phyloP scores from a whole-genome alignment of 2,329 filamentous ascomycete species.

The Aspergillus fumigatus region DNA sequence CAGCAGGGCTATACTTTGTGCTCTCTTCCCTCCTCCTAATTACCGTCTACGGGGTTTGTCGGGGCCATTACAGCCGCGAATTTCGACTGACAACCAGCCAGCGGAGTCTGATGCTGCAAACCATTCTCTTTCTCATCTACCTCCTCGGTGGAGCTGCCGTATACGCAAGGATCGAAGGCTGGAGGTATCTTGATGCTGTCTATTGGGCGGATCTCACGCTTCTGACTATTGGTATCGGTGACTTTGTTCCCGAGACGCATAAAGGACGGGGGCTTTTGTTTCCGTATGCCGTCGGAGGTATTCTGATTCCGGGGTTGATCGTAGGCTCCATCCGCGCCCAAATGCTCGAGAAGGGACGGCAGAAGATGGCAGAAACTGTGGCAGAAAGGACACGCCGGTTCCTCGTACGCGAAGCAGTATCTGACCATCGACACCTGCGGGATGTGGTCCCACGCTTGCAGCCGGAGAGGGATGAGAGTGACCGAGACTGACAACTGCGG shows the following conservation, averaged over 20 bases:
- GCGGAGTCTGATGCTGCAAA: slow-evolving; percentile 48
- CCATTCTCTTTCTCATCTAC: slow-evolving; percentile 39
- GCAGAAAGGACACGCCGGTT: slow-evolving; percentile 31
- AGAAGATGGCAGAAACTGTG: slow-evolving; percentile 31
- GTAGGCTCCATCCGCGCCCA: slow-evolving; percentile 34
- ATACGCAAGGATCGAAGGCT: slow-evolving; percentile 34
- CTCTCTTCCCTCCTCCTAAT: slow-evolving; percentile 52
- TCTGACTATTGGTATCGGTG: slow-evolving; percentile 34
- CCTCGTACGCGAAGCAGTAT: slow-evolving; percentile 23
- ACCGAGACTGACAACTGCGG: slow-evolving; percentile 24
- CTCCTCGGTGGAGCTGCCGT: slow-evolving; percentile 36
- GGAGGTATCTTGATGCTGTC: slow-evolving; percentile 32
- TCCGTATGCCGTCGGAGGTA: slow-evolving; percentile 33
- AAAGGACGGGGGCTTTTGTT: slow-evolving; percentile 31
- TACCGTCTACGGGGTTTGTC: slow-evolving; percentile 53
- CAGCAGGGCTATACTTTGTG: slow-evolving; percentile 53
- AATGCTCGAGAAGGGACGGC: slow-evolving; percentile 35
- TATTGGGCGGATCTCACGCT: slow-evolving; percentile 34
- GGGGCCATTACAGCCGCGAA: slow-evolving; percentile 51
- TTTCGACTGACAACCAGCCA: slow-evolving; percentile 55
- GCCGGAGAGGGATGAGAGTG: slow-evolving; percentile 11
- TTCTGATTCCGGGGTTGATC: slow-evolving; percentile 32
- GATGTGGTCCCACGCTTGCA: slow-evolving; percentile 14
- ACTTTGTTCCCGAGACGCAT: slow-evolving; percentile 28
- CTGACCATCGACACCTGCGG: slow-evolving; percentile 10